Base-by-base conservation (phyloP, 352 stramenopile genomes). In the Globisporangium recalcitrans region DNA sequence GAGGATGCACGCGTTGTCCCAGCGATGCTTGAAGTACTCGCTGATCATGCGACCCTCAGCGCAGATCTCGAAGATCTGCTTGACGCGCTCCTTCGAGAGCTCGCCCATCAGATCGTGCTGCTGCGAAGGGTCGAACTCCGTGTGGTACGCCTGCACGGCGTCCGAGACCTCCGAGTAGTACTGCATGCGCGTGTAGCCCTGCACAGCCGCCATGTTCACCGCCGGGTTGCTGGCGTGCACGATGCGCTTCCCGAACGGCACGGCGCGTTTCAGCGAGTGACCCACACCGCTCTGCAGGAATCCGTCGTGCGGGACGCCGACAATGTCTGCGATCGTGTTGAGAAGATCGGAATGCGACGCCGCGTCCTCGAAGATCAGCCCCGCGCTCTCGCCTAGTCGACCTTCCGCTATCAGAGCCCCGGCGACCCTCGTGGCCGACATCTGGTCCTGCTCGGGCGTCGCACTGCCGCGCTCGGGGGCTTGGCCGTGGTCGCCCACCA, bases 311-410 rank as follows among this genome's bases (percentile, higher is more conserved):
- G 78, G 77, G 0, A 88, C 56, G 3, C 81, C 77, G 0, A 86
- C 72, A n/a, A 90, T 86, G 34, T 90, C 81, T 0, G 81, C 78
- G 19, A 90, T 51, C 8, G 81, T 90, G 49, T 87, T 88, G 51
- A 90, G 71, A 22, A 78, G 62, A 29, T 90, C 81, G n/a, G 74
- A 80, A 26, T 90, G 78, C 0, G 65, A 76, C 19, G 70, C 62
- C 3, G 58, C 70, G 22, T 86, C 74, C 5, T 85, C 66, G 16
- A 87, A 65, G 11, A 87, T 60, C 7, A 68, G 70, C 0, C 77
- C 74, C 0, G 69, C 70, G 29, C 68, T 67, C 4, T 61, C 42
- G 22, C 70, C 62, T 26, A 88, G 73, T 29, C 81, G 63, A 0
- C 78, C 77, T 61, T 88, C 70, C 0, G 81, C 78, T 27, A 88